Conservation (phyloP, 495 filamentous ascomycete genomes). For the Durotheca rogersii region DNA sequence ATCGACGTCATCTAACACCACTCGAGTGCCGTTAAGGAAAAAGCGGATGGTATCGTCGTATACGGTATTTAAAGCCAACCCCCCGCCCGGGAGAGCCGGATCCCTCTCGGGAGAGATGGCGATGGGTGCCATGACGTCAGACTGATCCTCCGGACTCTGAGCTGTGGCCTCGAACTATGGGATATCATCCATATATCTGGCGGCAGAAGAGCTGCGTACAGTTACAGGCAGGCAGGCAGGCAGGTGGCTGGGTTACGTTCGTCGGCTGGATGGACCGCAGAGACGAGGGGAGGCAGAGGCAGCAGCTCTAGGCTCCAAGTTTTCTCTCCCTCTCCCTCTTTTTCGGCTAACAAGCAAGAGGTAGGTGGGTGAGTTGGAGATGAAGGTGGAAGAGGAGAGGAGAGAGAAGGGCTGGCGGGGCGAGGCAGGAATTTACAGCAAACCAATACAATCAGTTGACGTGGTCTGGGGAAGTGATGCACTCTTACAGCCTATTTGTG, state of each 20-base stretch:
- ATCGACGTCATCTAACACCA: conserved; percentile 77
- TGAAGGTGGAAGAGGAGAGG: too few species aligned
- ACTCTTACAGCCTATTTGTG: conserved; percentile 10
- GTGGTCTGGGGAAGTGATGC: neutral
- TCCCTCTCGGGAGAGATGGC: conserved; percentile 44
- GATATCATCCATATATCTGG: conserved; percentile 2
- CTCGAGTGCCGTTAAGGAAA: conserved; percentile 94
- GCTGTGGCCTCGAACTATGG: neutral
- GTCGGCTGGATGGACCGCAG: too few species aligned
- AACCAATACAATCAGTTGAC: conserved; percentile 6
- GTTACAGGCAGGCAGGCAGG: too few species aligned
- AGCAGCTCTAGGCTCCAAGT: too few species aligned
- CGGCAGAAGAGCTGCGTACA: too few species aligned
- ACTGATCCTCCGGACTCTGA: neutral
- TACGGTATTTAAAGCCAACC: conserved; percentile 36
- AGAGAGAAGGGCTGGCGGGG: neutral
- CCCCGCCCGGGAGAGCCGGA: conserved; percentile 22
- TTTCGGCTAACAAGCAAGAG: too few species aligned
- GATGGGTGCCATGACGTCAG: conserved; percentile 47
- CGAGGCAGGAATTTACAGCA: neutral
- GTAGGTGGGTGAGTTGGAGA: too few species aligned
- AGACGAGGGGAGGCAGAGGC: too few species aligned
- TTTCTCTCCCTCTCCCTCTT: too few species aligned
- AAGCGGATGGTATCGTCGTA: conserved; percentile 66
- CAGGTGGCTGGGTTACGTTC: too few species aligned